Base-by-base conservation (phyloP, 1,139 yeast species). In the Pneumocystis oryctolagi region DNA sequence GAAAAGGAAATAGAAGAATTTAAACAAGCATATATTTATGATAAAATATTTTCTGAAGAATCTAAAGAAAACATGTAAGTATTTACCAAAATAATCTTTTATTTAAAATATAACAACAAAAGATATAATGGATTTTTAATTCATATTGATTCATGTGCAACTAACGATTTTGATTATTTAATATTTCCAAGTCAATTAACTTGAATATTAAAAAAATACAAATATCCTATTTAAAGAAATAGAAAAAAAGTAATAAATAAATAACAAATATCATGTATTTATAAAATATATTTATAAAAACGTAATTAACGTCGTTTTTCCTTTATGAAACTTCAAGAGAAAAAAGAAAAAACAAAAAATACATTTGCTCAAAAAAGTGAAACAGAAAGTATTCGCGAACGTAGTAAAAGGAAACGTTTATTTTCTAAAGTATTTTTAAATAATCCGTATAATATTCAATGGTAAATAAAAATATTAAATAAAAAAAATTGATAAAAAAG, bases 11-110 rank as follows among this genome's bases (percentile, higher is more conserved):
- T 92, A 83, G 87, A 86, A 66, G 87, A 77, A 0, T 92, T 94
- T 79, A 94, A 94, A 76, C 83, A 82, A 83, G 85, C 85, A 72
- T 85, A 79, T 73, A 90, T 92, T 68, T 92, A 92, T 73, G 96
- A 90, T 71, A 89, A 90, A 73, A 89, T 92, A 64, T 92, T 90
- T 72, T 82, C 81, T 59, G 96, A 89, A 74, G 98, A 92, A 73
- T 85, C 82, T 61, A 82, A 82, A 69, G 97, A 89, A 69, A 89
- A 90, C 70, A 58, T 61, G 55, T 65, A 62, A 42, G 87, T 47
- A 6, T 47, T 20, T 25, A 25, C 25, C 8, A 47, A 25, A 47
- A 47, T 28, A 47, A 25, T 9, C 8, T 5, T 25, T 25, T 3
- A 47, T 47, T 42, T 25, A 25, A 25, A 39, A 25, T 25, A 47